Percentiles rank a stretch among this genome's conserved stretches.
Evolutionary conservation across 257 asterid species (phyloP).

Genomic region (Handroanthus guayacan): DNA sequence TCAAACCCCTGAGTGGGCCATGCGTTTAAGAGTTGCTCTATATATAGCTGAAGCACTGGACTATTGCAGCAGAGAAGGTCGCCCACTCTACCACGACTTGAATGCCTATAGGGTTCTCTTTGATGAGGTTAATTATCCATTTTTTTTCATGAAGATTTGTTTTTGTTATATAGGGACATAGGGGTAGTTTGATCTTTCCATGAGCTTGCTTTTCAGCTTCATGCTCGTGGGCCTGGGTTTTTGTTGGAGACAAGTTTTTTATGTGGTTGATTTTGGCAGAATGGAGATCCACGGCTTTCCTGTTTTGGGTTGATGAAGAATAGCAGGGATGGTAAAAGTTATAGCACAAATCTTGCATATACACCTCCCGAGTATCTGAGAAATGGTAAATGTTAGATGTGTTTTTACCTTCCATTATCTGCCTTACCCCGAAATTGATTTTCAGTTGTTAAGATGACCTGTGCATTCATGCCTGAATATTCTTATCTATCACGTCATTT

Average conservation of each 20-base stretch:
- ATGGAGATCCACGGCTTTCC: slow-evolving; percentile 95
- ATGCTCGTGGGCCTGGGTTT: slow-evolving; percentile 15
- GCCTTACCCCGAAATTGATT: slow-evolving; percentile 12
- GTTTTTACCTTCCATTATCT: slow-evolving; percentile 7
- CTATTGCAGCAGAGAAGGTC: slow-evolving; percentile 91
- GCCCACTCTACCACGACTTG: slow-evolving; percentile 94
- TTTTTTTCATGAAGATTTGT: slow-evolving; percentile 13
- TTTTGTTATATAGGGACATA: slow-evolving; percentile 28
- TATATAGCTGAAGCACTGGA: slow-evolving; percentile 96
- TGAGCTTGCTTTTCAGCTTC: background rate
- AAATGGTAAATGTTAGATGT: slow-evolving; percentile 62
- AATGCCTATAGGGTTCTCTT: slow-evolving; percentile 98
- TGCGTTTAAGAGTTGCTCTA: slow-evolving; percentile 96
- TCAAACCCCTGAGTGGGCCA: slow-evolving; percentile 99
- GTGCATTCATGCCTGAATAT: background rate
- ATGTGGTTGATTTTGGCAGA: slow-evolving; percentile 59
- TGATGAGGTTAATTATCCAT: slow-evolving; percentile 72
- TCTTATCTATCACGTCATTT: slow-evolving; percentile 13
- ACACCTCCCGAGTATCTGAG: slow-evolving; percentile 97
- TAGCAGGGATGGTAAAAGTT: slow-evolving; percentile 98
- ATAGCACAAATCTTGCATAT: slow-evolving; percentile 98
- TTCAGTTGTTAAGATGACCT: slow-evolving; percentile 4
- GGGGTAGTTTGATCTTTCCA: slow-evolving; percentile 23
- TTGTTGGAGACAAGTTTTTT: slow-evolving; percentile 23
- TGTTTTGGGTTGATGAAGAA: slow-evolving; percentile 98